phyloP scores from a whole-genome alignment of 805 yeast genomes.

The Zygotorulaspora danielsina region DNA sequence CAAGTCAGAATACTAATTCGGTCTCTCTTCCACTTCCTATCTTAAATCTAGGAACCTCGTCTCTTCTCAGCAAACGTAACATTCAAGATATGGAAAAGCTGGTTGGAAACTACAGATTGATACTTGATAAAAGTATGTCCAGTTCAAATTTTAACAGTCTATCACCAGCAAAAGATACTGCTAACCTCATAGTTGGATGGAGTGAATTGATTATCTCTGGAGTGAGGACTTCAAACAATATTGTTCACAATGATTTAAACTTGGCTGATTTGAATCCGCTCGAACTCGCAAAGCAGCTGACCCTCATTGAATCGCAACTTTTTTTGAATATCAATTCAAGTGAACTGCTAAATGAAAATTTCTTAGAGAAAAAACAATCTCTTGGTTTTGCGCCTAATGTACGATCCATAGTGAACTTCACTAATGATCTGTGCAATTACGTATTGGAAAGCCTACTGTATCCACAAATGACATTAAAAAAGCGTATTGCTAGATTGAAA shows the following conservation, averaged over 20 bases:
- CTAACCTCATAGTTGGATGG: constrained; percentile 12
- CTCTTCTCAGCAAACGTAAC: constrained; percentile 38
- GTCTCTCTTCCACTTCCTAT: constrained; percentile 30
- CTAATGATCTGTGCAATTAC: constrained; percentile 67
- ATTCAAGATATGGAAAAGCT: constrained; percentile 42
- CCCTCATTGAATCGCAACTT: constrained; percentile 64
- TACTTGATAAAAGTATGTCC: constrained; percentile 2
- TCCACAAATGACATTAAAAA: constrained; percentile 44
- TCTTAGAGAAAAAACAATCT: constrained; percentile 54
- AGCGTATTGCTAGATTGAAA: constrained; percentile 52
- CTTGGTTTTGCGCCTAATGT: constrained; percentile 61
- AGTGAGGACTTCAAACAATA: constrained; percentile 2
- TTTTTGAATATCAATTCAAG: constrained; percentile 60
- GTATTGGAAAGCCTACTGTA: constrained; percentile 65
- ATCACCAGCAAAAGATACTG: constrained; percentile 10
- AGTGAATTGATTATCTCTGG: constrained; percentile 5
- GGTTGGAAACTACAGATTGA: constrained; percentile 46
- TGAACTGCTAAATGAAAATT: constrained; percentile 63
- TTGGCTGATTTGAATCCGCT: constrained; percentile 53
- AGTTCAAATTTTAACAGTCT: constrained; percentile 1
- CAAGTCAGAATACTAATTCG: constrained; percentile 42
- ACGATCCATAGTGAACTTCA: constrained; percentile 56
- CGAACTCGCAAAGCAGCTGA: constrained; percentile 73
- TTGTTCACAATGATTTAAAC: constrained; percentile 19
- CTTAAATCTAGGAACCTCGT: constrained; percentile 34